Evolutionary conservation across 805 yeast species (phyloP).

Genomic region (Candida tammaniensis): DNA sequence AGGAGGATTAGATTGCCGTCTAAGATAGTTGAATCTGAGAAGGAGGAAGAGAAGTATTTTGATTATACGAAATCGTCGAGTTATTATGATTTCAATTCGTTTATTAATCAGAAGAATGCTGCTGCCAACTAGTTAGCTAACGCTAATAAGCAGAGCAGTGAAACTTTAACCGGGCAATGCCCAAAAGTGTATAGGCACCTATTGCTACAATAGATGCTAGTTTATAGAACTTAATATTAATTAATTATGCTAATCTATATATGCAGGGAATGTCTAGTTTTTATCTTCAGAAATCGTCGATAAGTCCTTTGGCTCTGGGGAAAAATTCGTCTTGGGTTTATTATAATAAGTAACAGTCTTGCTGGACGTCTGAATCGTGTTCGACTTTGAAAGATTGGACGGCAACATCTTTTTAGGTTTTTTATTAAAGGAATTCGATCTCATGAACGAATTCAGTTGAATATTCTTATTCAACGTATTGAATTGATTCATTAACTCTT

Average conservation of each 20-base stretch:
- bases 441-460: conserved; percentile 17
- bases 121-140: no score
- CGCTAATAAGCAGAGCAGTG: no score
- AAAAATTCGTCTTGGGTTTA: no score
- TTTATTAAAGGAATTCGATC: conserved; percentile 40
- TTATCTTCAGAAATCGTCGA: conserved; percentile 4
- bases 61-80: conserved; percentile 26
- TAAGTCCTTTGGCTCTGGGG: conserved; percentile 1
- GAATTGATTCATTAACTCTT: conserved; percentile 16
- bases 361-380: conserved; percentile 34
- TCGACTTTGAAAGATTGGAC: conserved; percentile 17
- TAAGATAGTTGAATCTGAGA: conserved; percentile 3
- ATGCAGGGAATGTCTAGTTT: no score
- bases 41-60: conserved; percentile 24
- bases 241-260: no score
- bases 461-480: conserved; percentile 12
- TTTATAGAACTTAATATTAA: no score
- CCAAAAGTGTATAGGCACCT: no score
- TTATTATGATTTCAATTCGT: conserved; percentile 35
- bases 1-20: conserved; percentile 12
- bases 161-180: no score
- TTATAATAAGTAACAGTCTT: conserved; percentile 43
- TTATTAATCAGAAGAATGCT: conserved; percentile 27
- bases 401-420: conserved; percentile 28
- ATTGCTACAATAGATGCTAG: no score